Conservation (phyloP, 306 rosid genomes). For the Pachyrhizus erosus region DNA sequence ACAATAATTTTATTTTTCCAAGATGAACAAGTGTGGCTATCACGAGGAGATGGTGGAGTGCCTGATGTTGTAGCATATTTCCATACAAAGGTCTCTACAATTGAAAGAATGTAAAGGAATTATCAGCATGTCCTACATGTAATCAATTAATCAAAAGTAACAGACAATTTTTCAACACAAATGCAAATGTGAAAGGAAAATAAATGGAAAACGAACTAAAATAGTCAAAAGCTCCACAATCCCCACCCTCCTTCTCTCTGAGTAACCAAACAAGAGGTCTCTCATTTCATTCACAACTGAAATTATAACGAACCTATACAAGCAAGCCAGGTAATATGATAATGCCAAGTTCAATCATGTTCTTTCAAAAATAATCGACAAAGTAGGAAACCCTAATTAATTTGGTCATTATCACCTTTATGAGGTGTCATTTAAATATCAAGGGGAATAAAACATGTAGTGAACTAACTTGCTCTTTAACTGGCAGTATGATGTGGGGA, state of each 20-base stretch:
- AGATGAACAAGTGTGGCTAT: constrained; percentile 94
- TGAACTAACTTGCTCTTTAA: constrained; percentile 16
- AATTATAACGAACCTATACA: not conserved
- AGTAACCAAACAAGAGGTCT: constrained; percentile 15
- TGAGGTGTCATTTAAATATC: not conserved
- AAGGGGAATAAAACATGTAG: constrained; percentile 2
- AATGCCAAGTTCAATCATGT: constrained; percentile 27
- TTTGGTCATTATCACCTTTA: not conserved
- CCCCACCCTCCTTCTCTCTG: not conserved
- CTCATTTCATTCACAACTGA: not conserved
- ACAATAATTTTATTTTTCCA: constrained; percentile 89
- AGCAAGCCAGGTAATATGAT: not conserved
- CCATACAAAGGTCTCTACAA: constrained; percentile 93
- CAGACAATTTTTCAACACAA: constrained; percentile 5
- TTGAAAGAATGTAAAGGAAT: constrained; percentile 38
- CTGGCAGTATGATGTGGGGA: constrained; percentile 15
- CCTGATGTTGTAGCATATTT: constrained; percentile 81
- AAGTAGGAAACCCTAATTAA: constrained; percentile 8
- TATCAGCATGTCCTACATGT: constrained; percentile 16
- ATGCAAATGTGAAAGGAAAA: constrained; percentile 16
- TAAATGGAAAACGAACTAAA: constrained; percentile 37
- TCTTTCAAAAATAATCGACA: constrained; percentile 20
- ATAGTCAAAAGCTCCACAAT: constrained; percentile 8
- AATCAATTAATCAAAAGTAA: constrained; percentile 10
- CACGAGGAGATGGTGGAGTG: constrained; percentile 92